Evolutionary conservation across 768 basidiomycete species (phyloP).

Genomic region (Lentinula guzmanii): DNA sequence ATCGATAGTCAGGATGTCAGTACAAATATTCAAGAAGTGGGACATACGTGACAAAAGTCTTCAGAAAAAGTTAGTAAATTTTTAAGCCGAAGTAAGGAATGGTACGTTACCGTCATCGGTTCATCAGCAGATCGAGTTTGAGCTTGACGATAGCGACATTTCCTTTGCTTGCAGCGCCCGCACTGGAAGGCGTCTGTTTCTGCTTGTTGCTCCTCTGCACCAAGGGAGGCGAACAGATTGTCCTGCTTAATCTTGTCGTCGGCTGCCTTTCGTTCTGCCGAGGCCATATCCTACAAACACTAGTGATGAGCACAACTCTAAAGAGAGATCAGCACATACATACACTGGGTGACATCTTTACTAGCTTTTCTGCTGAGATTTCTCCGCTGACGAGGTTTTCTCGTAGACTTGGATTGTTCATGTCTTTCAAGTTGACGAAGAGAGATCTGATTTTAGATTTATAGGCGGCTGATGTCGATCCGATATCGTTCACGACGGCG

Average conservation of each 20-base stretch:
- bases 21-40: neutral
- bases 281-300: slow-evolving; percentile 81
- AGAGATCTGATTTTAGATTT: slow-evolving; percentile 80
- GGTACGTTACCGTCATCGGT: slow-evolving; percentile 83
- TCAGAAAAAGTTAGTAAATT: slow-evolving; percentile 9
- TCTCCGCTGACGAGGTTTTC: slow-evolving; percentile 84
- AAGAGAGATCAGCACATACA: slow-evolving; percentile 12
- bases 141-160: slow-evolving; percentile 90
- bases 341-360: slow-evolving; percentile 79
- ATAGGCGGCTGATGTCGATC: slow-evolving; percentile 45
- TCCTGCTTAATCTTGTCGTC: slow-evolving; percentile 78
- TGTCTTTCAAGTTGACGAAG: slow-evolving; percentile 93
- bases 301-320: neutral
- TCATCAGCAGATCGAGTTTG: slow-evolving; percentile 98
- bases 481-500: slow-evolving; percentile 45
- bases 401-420: slow-evolving; percentile 82
- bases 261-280: slow-evolving; percentile 82
- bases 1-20: neutral
- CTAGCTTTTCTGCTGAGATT: slow-evolving; percentile 61
- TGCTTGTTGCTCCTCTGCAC: slow-evolving; percentile 83
- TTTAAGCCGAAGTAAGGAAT: neutral
- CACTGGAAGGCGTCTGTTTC: slow-evolving; percentile 99
- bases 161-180: slow-evolving; percentile 83
- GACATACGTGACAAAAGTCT: slow-evolving; percentile 86
- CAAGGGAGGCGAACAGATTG: slow-evolving; percentile 87